A percentile compares a stretch with the other conserved stretches of the same genome.
phyloP scores from a whole-genome alignment of 768 basidiomycete species.

The Lenzites betulinus region DNA sequence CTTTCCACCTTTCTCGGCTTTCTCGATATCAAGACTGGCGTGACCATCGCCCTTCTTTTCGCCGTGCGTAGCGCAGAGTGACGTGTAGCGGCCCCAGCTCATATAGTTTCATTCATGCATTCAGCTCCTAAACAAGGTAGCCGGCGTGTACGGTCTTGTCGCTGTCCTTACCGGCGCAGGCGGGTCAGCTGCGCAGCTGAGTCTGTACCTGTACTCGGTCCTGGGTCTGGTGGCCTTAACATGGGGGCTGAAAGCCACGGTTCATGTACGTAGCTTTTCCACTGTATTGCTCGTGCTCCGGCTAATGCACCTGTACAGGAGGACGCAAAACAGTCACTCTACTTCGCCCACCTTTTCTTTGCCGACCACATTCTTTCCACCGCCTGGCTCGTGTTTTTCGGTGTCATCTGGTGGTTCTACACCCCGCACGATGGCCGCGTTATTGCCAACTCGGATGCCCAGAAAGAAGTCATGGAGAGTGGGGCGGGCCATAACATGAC shows the following conservation, averaged over 20 bases:
- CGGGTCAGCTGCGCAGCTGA: conserved; percentile 91
- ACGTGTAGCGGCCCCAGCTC: conserved; percentile 9
- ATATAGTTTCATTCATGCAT: conserved; percentile 21
- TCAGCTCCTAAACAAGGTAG: conserved; percentile 97
- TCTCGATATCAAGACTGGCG: conserved; percentile 93
- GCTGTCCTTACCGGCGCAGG: conserved; percentile 88
- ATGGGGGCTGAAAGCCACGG: conserved; percentile 88
- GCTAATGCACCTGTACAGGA: conserved; percentile 56
- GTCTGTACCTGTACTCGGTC: conserved; percentile 91
- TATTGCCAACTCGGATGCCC: conserved; percentile 82
- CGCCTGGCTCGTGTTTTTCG: conserved; percentile 91
- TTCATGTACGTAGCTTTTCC: conserved; percentile 58
- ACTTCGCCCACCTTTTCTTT: conserved; percentile 90
- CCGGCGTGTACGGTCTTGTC: conserved; percentile 94
- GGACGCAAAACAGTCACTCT: conserved; percentile 78
- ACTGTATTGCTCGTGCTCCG: conserved; percentile 6
- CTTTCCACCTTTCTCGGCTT: conserved; percentile 81
- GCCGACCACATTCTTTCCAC: conserved; percentile 91
- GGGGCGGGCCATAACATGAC: conserved; percentile 55
- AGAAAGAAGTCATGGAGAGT: conserved; percentile 77
- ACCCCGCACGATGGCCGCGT: conserved; percentile 89
- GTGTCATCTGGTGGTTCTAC: conserved; percentile 87
- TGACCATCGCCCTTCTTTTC: conserved; percentile 84
- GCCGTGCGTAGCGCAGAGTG: conserved; percentile 56
- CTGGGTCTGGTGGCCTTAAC: conserved; percentile 74